Conservation (phyloP, 257 asterid genomes). For the Datura wrightii region DNA sequence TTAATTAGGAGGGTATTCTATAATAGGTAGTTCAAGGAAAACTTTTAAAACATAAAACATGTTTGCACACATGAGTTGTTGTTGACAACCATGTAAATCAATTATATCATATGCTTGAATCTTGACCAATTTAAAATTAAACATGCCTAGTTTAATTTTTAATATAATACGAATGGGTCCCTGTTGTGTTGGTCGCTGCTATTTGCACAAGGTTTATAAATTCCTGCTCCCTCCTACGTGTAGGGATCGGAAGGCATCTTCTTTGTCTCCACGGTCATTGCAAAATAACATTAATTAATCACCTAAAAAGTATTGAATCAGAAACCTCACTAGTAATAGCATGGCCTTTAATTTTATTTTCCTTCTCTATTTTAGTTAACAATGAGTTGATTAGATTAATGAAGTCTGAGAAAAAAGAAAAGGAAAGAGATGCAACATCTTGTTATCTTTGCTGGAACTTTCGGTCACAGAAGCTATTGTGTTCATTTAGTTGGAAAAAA, state of each 20-base stretch:
- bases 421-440: not conserved
- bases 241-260: not conserved
- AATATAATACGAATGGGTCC: slow-evolving; percentile 11
- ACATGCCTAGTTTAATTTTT: not conserved
- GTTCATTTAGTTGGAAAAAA: no score
- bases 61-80: slow-evolving; percentile 4
- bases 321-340: not conserved
- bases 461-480: not conserved
- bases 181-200: not conserved
- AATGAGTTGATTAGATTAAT: not conserved
- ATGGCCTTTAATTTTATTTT: not conserved
- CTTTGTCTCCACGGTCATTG: not conserved
- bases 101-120: not conserved
- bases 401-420: not conserved
- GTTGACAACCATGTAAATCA: not conserved
- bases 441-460: not conserved
- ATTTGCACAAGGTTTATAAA: not conserved
- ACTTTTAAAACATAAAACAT: not conserved
- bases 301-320: not conserved
- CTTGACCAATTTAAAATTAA: not conserved
- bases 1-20: not conserved
- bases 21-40: not conserved
- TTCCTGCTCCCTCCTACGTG: not conserved
- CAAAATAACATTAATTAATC: not conserved
- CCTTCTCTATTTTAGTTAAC: not conserved